Evolutionary conservation across 192 early-diverging fungal species (phyloP).

Genomic region (Podila epigama): DNA sequence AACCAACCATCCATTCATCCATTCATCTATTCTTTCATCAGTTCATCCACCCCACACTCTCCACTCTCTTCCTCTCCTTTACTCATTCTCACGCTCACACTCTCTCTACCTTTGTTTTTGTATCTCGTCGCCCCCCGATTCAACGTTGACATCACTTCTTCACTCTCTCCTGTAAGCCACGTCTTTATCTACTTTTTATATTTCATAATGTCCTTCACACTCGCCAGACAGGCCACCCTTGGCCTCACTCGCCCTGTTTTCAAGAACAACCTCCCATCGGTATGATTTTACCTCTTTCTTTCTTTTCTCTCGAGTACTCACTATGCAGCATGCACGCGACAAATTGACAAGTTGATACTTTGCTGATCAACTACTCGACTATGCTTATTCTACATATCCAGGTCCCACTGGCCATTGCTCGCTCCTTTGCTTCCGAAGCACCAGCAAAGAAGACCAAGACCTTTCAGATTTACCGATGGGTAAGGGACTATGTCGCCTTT

Average conservation of each 20-base stretch:
- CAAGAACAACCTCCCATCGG: constrained; percentile 44
- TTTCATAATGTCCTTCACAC: constrained; percentile 34
- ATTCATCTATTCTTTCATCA: no score
- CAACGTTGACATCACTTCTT: background rate
- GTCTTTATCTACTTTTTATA: background rate
- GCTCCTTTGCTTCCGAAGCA: constrained; percentile 56
- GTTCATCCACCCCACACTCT: constrained; percentile 2
- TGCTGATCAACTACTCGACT: no score
- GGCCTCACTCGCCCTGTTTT: constrained; percentile 41
- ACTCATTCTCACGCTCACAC: background rate
- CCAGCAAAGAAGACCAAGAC: constrained; percentile 71
- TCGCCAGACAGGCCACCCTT: constrained; percentile 39
- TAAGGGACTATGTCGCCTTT: constrained; percentile 43
- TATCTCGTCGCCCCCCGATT: background rate
- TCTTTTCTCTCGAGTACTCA: background rate
- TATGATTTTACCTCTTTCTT: background rate
- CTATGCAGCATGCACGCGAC: no score
- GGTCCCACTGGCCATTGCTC: constrained; percentile 44
- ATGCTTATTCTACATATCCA: background rate
- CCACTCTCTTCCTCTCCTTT: background rate
- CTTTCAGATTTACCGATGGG: constrained; percentile 98
- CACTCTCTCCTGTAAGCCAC: background rate
- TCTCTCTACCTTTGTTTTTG: background rate
- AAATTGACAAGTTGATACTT: no score
- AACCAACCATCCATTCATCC: no score